A percentile compares a stretch with the other conserved stretches of the same genome.
Conservation (phyloP, 2,329 filamentous ascomycete species). For the Trichoderma gracile region DNA sequence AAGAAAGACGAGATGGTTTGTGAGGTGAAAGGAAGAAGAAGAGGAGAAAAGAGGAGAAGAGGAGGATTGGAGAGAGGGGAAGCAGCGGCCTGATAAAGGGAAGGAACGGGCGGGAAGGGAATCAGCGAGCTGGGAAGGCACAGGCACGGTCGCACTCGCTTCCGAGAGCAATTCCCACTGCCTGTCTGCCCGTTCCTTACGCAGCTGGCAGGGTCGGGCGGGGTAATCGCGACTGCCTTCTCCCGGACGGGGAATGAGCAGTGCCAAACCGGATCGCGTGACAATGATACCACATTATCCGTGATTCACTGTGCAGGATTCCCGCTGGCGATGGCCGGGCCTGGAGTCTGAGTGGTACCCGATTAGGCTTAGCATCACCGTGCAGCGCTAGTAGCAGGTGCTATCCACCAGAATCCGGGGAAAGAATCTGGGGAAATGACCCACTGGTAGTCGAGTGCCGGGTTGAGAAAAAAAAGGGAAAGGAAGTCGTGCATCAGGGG, state of each 20-base stretch:
- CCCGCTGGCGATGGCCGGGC: slow-evolving; percentile 9
- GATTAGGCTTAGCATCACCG: slow-evolving; percentile 22
- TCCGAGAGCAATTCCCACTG: slow-evolving; percentile 1
- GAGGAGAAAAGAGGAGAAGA: slow-evolving; percentile 33
- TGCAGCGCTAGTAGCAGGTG: background rate
- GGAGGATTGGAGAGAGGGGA: slow-evolving; percentile 31
- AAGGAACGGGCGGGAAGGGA: slow-evolving; percentile 19
- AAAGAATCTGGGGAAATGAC: slow-evolving; percentile 27
- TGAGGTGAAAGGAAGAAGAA: slow-evolving; percentile 24
- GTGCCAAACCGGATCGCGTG: slow-evolving; percentile 24
- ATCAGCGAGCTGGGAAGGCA: too few species aligned
- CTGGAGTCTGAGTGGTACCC: slow-evolving; percentile 21
- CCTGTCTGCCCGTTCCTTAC: slow-evolving; percentile 30
- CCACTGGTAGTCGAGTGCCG: slow-evolving; percentile 18
- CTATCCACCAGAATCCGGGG: slow-evolving; percentile 22
- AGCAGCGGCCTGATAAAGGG: slow-evolving; percentile 38
- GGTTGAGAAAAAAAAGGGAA: background rate
- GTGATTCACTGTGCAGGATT: too few species aligned
- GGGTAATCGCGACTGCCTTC: slow-evolving; percentile 41
- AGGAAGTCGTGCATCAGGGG: background rate
- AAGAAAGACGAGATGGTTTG: slow-evolving; percentile 29
- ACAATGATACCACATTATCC: slow-evolving; percentile 20
- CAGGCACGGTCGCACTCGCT: slow-evolving; percentile 20
- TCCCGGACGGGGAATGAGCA: slow-evolving; percentile 16
- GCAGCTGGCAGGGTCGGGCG: slow-evolving; percentile 42